phyloP scores from a whole-genome alignment of 805 yeast species.

The Maudiozyma turicensis region DNA sequence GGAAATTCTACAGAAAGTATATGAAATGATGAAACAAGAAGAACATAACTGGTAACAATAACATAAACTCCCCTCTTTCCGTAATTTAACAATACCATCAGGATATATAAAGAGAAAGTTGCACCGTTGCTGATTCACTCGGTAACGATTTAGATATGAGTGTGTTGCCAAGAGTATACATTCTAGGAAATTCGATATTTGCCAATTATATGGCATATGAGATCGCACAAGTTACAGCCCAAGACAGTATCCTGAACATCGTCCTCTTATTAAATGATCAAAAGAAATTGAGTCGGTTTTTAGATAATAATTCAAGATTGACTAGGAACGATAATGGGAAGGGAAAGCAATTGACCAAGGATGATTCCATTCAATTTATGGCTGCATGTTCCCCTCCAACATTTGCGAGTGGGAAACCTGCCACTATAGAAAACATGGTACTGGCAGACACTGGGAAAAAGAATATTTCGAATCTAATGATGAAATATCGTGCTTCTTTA shows the following conservation, averaged over 20 bases:
- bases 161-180: constrained; percentile 29
- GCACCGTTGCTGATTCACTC: too few species aligned
- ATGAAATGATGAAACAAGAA: too few species aligned
- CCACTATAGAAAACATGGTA: constrained; percentile 41
- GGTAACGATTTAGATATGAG: constrained; percentile 9
- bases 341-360: not conserved
- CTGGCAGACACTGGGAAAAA: constrained; percentile 52
- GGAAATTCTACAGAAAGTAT: too few species aligned
- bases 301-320: constrained; percentile 33
- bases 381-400: constrained; percentile 27
- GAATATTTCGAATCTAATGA: constrained; percentile 43
- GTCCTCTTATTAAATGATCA: constrained; percentile 36
- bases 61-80: too few species aligned
- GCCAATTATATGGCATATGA: constrained; percentile 36
- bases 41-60: too few species aligned
- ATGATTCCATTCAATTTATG: constrained; percentile 17
- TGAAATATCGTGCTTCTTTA: constrained; percentile 36
- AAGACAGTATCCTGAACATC: constrained; percentile 32
- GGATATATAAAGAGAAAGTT: too few species aligned
- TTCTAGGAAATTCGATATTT: constrained; percentile 37
- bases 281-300: constrained; percentile 34
- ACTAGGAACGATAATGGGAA: constrained; percentile 7
- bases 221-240: constrained; percentile 32
- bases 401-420: constrained; percentile 23
- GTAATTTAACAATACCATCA: too few species aligned